Base-by-base conservation (phyloP, 2,329 filamentous ascomycete genomes). In the Pseudocercospora vitis region DNA sequence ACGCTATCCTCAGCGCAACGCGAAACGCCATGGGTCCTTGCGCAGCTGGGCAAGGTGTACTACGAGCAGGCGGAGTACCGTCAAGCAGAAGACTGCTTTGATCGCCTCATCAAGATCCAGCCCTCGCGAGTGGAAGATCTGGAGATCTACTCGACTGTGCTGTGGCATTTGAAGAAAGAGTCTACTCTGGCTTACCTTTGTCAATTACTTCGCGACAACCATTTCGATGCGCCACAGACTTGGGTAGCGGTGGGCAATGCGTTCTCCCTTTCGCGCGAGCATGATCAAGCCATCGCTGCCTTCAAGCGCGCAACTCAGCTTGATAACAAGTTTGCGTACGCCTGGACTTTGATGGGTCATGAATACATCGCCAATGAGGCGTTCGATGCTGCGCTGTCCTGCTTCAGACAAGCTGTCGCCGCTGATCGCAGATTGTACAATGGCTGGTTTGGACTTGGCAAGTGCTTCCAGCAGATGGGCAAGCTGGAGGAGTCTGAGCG, bases 231-330 rank as follows among this genome's bases (percentile, higher is more conserved):
- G 0, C 92, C 94, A 1, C 88, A 99, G 71, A 91, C 94, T 3
- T 99, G 94, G 95, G 96, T 91, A 68, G 89, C 91, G 0, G 76
- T 97, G 52, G 94, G 94, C 5, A 99, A 99, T 67, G 91, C 91
- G 1, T 96, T 92, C 78, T 96, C 94, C 1, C 79, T 96, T 23
- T 86, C 91, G 56, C 84, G 89, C 53, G 92, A 99, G 66, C 92
- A 96, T 61, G 94, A 99, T 65, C 89, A 96, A 73, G 94, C 95
- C 9, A 79, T 99, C 50, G 86, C 87, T 61, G 96, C 94, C 71
- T 99, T 99, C 81, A 92, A 90, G 68, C 84, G 94, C 52, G 92
- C 94, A 5, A 96, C 91, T 0, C 91, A 97, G 70, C 74, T 99
- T 2, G 84, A 96, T 67, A 85, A 90, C 5, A 87, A 85, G 53